Percentiles rank a stretch among this genome's conserved stretches.
These are phyloP conservation scores for Apiotrichum laibachii DNA, from an alignment of 1,284 basidiomycete species.

Conservation along the genomic window DNA sequence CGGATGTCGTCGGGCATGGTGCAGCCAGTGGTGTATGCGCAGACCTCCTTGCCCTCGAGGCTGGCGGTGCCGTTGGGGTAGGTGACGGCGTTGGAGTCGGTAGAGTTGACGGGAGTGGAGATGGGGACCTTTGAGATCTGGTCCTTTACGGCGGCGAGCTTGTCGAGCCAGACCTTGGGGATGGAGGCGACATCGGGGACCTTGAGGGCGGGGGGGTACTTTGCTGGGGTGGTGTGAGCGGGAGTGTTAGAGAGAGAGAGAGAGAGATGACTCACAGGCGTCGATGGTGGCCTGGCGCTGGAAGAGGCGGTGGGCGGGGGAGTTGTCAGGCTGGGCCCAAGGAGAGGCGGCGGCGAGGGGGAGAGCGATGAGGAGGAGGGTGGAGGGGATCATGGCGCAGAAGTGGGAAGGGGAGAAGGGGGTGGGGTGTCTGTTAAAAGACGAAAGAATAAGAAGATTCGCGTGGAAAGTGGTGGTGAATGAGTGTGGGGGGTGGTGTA, in stretches of 20 bases:
- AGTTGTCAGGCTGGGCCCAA: conserved; percentile 19
- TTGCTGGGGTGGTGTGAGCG: background rate
- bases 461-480: background rate
- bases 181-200: conserved; percentile 17
- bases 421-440: background rate
- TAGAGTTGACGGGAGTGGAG: conserved; percentile 1
- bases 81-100: conserved; percentile 19
- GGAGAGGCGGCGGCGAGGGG: conserved; percentile 7
- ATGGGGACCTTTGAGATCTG: conserved; percentile 15
- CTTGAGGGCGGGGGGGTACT: conserved; percentile 19
- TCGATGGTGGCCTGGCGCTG: conserved; percentile 12
- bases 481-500: no score
- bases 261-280: background rate
- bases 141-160: conserved; percentile 17
- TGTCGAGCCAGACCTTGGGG: conserved; percentile 30
- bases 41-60: conserved; percentile 30
- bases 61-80: conserved; percentile 18
- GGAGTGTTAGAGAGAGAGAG: no score
- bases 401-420: background rate
- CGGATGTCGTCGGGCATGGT: conserved; percentile 32
- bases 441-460: background rate
- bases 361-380: conserved; percentile 12
- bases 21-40: conserved; percentile 48
- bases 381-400: conserved; percentile 8
- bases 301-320: conserved; percentile 24